phyloP scores from a whole-genome alignment of 805 yeast genomes.

The Nakazawaea anatomiae region DNA sequence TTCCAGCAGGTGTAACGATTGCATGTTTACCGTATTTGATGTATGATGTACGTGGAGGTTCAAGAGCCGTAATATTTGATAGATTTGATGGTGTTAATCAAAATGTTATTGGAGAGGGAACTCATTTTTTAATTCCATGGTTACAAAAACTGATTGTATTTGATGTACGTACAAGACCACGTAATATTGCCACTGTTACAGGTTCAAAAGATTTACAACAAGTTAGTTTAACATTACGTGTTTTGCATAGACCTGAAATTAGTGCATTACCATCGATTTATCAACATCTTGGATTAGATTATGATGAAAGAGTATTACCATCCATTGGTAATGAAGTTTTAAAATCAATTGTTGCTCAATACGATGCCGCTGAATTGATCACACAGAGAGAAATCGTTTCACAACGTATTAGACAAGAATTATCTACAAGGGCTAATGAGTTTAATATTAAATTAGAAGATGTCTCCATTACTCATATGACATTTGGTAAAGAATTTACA shows the following conservation, averaged over 20 bases:
- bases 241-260: conserved; percentile 91
- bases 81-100: conserved; percentile 84
- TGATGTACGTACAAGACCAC: conserved; percentile 94
- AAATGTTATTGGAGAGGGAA: conserved; percentile 91
- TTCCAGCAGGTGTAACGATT: conserved; percentile 65
- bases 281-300: conserved; percentile 87
- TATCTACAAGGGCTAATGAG: conserved; percentile 76
- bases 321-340: conserved; percentile 90
- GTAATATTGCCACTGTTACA: conserved; percentile 88
- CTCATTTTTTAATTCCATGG: conserved; percentile 96
- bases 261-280: conserved; percentile 75
- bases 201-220: conserved; percentile 97
- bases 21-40: conserved; percentile 76
- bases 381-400: conserved; percentile 96
- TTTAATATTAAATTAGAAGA: conserved; percentile 91
- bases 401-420: conserved; percentile 80
- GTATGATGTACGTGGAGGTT: conserved; percentile 95
- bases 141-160: conserved; percentile 83
- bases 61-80: conserved; percentile 93
- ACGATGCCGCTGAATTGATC: conserved; percentile 93
- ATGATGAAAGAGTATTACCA: conserved; percentile 91
- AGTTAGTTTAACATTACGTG: conserved; percentile 89
- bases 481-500: conserved; percentile 94
- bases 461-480: conserved; percentile 96
- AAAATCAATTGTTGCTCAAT: conserved; percentile 87